These are phyloP conservation scores for Daphne laureola DNA, from an alignment of 441 rosid genomes.

Conservation along the genomic window DNA sequence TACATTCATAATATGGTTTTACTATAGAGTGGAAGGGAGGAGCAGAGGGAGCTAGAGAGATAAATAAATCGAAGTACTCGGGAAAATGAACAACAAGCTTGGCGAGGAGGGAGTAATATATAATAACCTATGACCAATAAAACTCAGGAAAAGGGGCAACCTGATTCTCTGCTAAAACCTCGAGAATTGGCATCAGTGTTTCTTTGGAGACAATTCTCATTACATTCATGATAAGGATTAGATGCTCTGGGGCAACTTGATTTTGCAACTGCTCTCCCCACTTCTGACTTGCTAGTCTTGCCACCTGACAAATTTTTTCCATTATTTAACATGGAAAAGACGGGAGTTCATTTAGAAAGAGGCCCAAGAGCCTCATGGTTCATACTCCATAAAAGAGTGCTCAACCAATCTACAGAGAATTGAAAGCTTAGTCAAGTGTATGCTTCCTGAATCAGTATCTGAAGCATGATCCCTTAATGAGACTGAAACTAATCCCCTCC, in stretches of 20 bases:
- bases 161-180: conserved; percentile 21
- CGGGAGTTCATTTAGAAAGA: not conserved
- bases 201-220: conserved; percentile 24
- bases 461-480: conserved; percentile 11
- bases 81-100: conserved; percentile 11
- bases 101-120: not conserved
- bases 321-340: conserved; percentile 24
- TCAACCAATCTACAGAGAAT: conserved; percentile 8
- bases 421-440: not conserved
- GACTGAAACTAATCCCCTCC: not conserved
- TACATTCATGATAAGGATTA: conserved; percentile 35
- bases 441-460: not conserved
- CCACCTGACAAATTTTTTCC: conserved; percentile 23
- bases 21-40: too few species aligned
- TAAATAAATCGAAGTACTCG: conserved; percentile 2
- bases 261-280: conserved; percentile 26
- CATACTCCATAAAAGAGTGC: conserved; percentile 12
- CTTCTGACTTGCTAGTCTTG: conserved; percentile 24
- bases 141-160: conserved; percentile 11
- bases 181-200: conserved; percentile 11
- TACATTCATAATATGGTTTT: too few species aligned
- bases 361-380: conserved; percentile 12
- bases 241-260: conserved; percentile 25
- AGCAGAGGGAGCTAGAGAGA: too few species aligned
- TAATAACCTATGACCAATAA: conserved; percentile 5